Percentiles rank a stretch among this genome's conserved stretches.
Evolutionary conservation across 441 rosid species (phyloP).

Genomic region (Melastoma candidum): DNA sequence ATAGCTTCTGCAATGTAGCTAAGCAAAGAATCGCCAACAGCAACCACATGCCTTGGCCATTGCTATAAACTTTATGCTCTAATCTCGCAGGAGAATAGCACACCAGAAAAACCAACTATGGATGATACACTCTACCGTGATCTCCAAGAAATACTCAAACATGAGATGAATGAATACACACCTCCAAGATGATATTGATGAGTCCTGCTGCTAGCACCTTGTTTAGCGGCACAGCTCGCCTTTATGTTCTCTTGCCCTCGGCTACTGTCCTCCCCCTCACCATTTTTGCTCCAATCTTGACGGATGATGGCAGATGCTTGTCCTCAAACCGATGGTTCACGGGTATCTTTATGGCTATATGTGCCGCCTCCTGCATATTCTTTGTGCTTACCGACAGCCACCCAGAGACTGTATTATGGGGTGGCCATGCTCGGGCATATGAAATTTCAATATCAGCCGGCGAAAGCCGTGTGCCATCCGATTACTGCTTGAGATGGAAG

Average conservation of each 20-base stretch:
- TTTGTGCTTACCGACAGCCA: slow-evolving; percentile 33
- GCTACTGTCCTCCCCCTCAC: slow-evolving; percentile 42
- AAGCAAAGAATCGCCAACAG: slow-evolving; percentile 1
- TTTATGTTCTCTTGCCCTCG: slow-evolving; percentile 41
- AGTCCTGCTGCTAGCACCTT: slow-evolving; percentile 25
- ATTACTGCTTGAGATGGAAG: slow-evolving; percentile 30
- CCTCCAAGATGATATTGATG: slow-evolving; percentile 27
- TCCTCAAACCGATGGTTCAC: slow-evolving; percentile 28
- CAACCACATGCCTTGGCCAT: not conserved
- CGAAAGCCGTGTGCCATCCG: slow-evolving; percentile 28
- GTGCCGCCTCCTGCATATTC: slow-evolving; percentile 32
- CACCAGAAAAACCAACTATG: not conserved
- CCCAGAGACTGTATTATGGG: slow-evolving; percentile 31
- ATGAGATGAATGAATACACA: slow-evolving; percentile 5
- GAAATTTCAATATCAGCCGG: slow-evolving; percentile 34
- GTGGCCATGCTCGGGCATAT: slow-evolving; percentile 34
- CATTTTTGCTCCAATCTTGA: slow-evolving; percentile 39
- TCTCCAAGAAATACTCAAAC: slow-evolving; percentile 1
- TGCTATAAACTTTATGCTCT: not conserved
- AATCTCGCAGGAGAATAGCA: not conserved
- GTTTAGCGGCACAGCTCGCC: slow-evolving; percentile 41
- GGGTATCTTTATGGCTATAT: slow-evolving; percentile 22
- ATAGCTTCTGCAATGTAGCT: too few species aligned
- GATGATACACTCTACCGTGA: not conserved
- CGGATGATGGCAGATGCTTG: slow-evolving; percentile 35